Conservation (phyloP, 306 rosid species). For the Purshia tridentata region DNA sequence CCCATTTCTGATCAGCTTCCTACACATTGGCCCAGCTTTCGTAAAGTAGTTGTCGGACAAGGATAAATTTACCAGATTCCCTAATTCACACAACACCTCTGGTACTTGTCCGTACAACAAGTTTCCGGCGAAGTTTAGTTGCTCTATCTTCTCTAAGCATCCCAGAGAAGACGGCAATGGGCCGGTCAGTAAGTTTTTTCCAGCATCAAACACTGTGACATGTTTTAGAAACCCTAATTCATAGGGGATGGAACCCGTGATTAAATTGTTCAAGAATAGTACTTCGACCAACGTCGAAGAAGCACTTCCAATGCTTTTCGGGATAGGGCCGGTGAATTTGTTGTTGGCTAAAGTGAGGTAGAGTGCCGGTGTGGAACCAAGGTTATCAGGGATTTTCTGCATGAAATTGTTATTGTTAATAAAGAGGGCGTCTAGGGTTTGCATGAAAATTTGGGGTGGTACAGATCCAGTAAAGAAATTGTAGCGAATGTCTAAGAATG, state of each 20-base stretch:
- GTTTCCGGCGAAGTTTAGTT: conserved; percentile 46
- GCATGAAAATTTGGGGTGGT: conserved; percentile 30
- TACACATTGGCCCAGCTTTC: conserved; percentile 32
- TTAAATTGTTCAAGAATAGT: conserved; percentile 33
- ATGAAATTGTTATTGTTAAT: conserved; percentile 44
- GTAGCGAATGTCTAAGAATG: conserved; percentile 43
- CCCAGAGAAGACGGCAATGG: conserved; percentile 44
- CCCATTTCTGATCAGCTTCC: conserved; percentile 32
- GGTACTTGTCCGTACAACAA: conserved; percentile 41
- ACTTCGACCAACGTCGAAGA: conserved; percentile 33
- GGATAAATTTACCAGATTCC: conserved; percentile 37
- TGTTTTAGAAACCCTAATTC: conserved; percentile 40
- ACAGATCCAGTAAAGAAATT: conserved; percentile 41
- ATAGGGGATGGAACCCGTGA: conserved; percentile 47
- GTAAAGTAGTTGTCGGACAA: conserved; percentile 43
- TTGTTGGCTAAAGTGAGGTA: conserved; percentile 52
- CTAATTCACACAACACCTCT: conserved; percentile 35
- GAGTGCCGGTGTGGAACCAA: conserved; percentile 33
- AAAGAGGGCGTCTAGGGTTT: conserved; percentile 36
- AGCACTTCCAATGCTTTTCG: conserved; percentile 40
- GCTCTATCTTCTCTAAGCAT: conserved; percentile 40
- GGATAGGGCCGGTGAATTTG: conserved; percentile 46
- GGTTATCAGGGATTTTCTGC: conserved; percentile 24
- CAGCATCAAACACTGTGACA: conserved; percentile 41
- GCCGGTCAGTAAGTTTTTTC: conserved; percentile 40